Evolutionary conservation across 176 grass and related monocot genomes (phyloP).

Genomic region (Phoenix roebelenii): DNA sequence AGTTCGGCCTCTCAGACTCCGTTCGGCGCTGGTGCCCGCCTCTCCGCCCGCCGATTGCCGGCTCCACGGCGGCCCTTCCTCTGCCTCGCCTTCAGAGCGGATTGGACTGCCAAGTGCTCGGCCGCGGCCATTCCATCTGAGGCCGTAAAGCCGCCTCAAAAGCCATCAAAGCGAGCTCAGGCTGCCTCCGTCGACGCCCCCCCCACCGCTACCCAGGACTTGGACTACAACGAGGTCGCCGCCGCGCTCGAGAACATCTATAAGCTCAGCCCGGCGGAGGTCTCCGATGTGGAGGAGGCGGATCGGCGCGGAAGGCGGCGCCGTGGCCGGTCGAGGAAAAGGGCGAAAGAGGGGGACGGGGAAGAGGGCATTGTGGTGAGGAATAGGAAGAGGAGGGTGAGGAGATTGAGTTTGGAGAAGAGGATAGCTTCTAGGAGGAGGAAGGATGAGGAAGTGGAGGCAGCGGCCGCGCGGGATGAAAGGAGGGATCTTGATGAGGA

Average conservation of each 20-base stretch:
- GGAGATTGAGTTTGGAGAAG: conserved; percentile 52
- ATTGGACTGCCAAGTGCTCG: conserved; percentile 31
- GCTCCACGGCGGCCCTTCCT: conserved; percentile 24
- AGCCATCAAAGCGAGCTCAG: not conserved
- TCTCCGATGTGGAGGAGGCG: conserved; percentile 21
- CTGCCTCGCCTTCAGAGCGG: conserved; percentile 19
- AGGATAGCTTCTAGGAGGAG: conserved; percentile 35
- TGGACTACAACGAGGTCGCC: conserved; percentile 76
- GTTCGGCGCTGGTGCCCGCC: conserved; percentile 22
- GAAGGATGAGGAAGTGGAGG: conserved; percentile 4
- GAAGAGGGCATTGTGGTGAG: conserved; percentile 30
- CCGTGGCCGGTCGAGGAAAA: conserved; percentile 21
- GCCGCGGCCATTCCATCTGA: conserved; percentile 39
- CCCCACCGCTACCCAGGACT: conserved; percentile 7
- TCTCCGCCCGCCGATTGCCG: conserved; percentile 16
- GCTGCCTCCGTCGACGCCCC: not conserved
- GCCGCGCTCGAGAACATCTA: conserved; percentile 83
- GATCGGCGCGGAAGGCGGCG: conserved; percentile 1
- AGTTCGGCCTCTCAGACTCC: conserved; percentile 26
- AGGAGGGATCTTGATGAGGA: conserved; percentile 20
- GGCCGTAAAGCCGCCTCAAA: conserved; percentile 10
- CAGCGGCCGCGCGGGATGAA: not conserved
- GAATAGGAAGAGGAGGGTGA: conserved; percentile 27
- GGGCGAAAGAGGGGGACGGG: conserved; percentile 12
- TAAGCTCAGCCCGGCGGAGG: conserved; percentile 64